phyloP scores from a whole-genome alignment of 2,329 filamentous ascomycete genomes.

The Cercospora canescens region DNA sequence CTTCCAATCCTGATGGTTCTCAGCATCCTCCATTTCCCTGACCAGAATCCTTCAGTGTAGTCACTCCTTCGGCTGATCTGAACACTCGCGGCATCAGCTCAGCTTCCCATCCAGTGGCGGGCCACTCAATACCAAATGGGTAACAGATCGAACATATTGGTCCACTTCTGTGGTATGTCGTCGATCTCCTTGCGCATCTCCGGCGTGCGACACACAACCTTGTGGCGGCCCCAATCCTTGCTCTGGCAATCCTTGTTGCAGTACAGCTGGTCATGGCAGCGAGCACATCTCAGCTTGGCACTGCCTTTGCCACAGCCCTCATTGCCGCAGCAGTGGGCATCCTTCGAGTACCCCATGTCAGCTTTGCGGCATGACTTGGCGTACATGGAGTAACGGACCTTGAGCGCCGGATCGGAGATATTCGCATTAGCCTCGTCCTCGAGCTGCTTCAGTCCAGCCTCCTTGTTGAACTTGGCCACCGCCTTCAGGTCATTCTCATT shows the following conservation, averaged over 20 bases:
- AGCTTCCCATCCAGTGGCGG: not conserved
- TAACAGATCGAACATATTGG: constrained; percentile 2
- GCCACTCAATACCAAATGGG: not conserved
- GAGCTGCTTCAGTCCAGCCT: not conserved
- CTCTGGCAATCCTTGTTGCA: constrained; percentile 11
- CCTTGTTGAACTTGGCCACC: not conserved
- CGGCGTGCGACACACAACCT: constrained; percentile 5
- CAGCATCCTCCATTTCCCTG: no score
- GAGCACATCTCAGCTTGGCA: not conserved
- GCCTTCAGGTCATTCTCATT: not conserved
- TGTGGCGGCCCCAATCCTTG: constrained; percentile 5
- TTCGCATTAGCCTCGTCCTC: not conserved
- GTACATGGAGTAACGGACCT: not conserved
- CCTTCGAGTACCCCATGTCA: not conserved
- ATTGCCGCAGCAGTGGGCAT: not conserved
- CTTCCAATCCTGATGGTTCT: not conserved
- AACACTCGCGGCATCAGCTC: not conserved
- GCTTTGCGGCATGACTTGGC: not conserved
- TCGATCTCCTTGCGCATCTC: not conserved
- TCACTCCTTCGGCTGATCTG: not conserved
- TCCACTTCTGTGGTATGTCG: not conserved
- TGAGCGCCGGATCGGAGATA: not conserved
- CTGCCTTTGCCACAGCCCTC: not conserved
- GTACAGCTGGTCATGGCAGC: constrained; percentile 5
- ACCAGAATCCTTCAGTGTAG: no score